Conservation (phyloP, 1,284 basidiomycete genomes). For the Tilletia horrida region DNA sequence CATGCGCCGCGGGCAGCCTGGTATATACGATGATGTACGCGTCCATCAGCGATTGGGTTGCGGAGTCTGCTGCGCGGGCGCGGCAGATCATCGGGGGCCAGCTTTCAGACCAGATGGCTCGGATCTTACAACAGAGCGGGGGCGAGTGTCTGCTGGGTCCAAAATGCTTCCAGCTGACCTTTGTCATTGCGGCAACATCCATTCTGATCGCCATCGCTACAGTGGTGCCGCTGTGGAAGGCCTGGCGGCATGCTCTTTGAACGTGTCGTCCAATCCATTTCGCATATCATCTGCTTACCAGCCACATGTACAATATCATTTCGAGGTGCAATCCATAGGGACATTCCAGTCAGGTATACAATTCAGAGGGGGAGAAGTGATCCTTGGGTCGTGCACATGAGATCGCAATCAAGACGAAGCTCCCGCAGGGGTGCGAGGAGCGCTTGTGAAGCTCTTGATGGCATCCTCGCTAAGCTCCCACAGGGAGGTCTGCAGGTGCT, state of each 20-base stretch:
- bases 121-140: background rate
- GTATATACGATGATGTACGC: constrained; percentile 30
- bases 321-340: too few relatives aligned
- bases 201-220: constrained; percentile 19
- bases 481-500: constrained; percentile 11
- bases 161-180: constrained; percentile 24
- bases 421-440: background rate
- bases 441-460: constrained; percentile 9
- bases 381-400: too few relatives aligned
- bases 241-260: constrained; percentile 21
- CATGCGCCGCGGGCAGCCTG: constrained; percentile 24
- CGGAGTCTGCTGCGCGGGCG: constrained; percentile 14
- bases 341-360: too few relatives aligned
- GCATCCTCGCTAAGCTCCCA: constrained; percentile 22
- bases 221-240: constrained; percentile 23
- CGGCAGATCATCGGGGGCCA: background rate
- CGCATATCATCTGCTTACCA: background rate
- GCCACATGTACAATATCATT: too few relatives aligned
- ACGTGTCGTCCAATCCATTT: background rate
- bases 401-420: too few relatives aligned
- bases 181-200: constrained; percentile 17
- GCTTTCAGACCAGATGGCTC: background rate
- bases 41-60: constrained; percentile 22
- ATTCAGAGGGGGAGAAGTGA: too few relatives aligned
- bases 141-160: constrained; percentile 21